Percentiles rank a stretch among this genome's conserved stretches.
These are phyloP conservation scores for Phytopythium oedochilum DNA, from an alignment of 352 stramenopile genomes.

Conservation along the genomic window DNA sequence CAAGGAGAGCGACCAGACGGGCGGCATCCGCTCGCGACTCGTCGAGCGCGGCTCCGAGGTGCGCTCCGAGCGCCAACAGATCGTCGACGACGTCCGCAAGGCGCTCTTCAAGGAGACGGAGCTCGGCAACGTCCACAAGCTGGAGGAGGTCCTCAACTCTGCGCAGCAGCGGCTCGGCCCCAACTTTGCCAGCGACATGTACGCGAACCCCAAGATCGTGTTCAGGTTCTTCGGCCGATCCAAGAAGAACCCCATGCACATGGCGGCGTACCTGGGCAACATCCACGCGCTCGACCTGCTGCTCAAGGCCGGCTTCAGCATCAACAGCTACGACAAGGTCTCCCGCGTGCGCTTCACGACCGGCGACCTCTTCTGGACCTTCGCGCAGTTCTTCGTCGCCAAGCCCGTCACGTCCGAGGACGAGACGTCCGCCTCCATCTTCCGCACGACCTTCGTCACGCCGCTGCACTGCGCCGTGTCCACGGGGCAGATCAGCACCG, in stretches of 20 bases:
- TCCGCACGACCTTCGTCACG: conserved; percentile 65
- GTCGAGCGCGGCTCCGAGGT: conserved; percentile 23
- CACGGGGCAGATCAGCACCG: conserved; percentile 54
- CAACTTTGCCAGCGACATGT: conserved; percentile 62
- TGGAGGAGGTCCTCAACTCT: conserved; percentile 45
- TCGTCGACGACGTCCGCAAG: conserved; percentile 63
- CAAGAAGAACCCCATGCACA: conserved; percentile 71
- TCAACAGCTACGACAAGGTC: conserved; percentile 77
- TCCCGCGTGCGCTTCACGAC: conserved; percentile 75
- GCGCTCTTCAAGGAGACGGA: conserved; percentile 64
- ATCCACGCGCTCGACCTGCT: conserved; percentile 55
- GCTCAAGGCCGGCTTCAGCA: conserved; percentile 44
- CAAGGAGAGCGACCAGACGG: conserved; percentile 78
- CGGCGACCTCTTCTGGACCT: conserved; percentile 72
- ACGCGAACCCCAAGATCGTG: conserved; percentile 41
- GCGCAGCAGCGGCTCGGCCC: too few species aligned
- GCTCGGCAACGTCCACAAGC: conserved; percentile 52
- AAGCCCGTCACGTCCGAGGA: conserved; percentile 36
- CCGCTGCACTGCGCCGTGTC: conserved; percentile 67
- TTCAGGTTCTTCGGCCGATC: conserved; percentile 58
- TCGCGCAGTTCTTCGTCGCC: conserved; percentile 58
- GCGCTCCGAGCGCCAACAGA: conserved; percentile 34
- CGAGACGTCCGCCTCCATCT: conserved; percentile 50
- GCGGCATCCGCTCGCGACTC: conserved; percentile 60
- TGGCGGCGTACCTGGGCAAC: conserved; percentile 55